Conservation (phyloP, 305 asterid genomes). For the Fraxinus dipetala region DNA sequence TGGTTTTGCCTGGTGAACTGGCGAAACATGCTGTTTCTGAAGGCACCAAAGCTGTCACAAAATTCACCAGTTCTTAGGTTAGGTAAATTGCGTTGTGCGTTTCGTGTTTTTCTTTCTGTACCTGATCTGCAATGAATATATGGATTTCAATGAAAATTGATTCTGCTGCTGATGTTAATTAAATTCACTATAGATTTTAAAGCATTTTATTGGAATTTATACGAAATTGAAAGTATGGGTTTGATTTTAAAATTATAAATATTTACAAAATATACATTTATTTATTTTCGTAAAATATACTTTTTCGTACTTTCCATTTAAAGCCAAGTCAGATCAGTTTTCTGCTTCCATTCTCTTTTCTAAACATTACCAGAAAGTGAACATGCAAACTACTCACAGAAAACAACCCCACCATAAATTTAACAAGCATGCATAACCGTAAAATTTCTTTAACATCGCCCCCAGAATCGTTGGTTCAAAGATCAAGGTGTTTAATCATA, state of each 20-base stretch:
- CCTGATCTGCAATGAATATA: background rate
- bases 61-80: slow-evolving; percentile 41
- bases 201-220: background rate
- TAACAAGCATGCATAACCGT: background rate
- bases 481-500: no score
- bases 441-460: background rate
- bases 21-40: slow-evolving; percentile 49
- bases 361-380: background rate
- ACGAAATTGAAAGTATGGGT: background rate
- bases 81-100: background rate
- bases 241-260: no score
- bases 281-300: no score
- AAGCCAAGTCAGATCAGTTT: no score
- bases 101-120: background rate
- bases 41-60: slow-evolving; percentile 45
- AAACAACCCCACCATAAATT: background rate
- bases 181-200: background rate
- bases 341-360: background rate
- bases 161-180: background rate
- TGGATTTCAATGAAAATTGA: background rate
- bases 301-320: no score
- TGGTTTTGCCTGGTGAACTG: slow-evolving; percentile 43
- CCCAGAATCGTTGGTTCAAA: background rate
- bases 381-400: background rate
- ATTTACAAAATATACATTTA: no score